phyloP scores from a whole-genome alignment of 345 rosid genomes.

The Camelina neglecta region DNA sequence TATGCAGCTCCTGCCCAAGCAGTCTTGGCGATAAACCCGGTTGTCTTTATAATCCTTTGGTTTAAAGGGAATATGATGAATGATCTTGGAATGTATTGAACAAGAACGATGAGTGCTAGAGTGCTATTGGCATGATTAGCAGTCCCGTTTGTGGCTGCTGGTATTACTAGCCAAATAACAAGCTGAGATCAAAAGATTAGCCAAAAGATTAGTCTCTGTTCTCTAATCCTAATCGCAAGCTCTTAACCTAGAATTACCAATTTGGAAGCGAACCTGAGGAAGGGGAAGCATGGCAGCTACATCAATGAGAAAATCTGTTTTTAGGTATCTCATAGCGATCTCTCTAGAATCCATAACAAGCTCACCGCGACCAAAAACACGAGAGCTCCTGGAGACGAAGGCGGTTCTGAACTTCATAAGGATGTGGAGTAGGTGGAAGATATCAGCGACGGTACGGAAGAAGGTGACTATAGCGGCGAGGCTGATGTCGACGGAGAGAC shows the following conservation, averaged over 20 bases:
- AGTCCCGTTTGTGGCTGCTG: conserved; percentile 55
- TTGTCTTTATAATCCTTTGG: conserved; percentile 67
- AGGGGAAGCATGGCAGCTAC: conserved; percentile 82
- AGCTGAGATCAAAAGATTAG: conserved; percentile 49
- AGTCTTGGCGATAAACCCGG: conserved; percentile 73
- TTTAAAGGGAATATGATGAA: conserved; percentile 80
- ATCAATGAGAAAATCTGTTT: conserved; percentile 73
- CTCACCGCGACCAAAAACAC: conserved; percentile 87
- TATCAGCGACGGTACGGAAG: conserved; percentile 68
- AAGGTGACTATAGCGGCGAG: conserved; percentile 66
- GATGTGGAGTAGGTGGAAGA: conserved; percentile 68
- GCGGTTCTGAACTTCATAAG: conserved; percentile 84
- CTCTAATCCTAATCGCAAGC: not conserved
- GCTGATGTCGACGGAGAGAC: conserved; percentile 53
- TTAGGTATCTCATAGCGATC: conserved; percentile 70
- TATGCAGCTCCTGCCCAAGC: conserved; percentile 93
- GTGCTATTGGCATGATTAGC: conserved; percentile 72
- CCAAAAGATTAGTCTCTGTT: not conserved
- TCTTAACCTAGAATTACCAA: not conserved
- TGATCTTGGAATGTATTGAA: conserved; percentile 79
- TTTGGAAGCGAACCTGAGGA: conserved; percentile 58
- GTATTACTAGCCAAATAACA: conserved; percentile 73
- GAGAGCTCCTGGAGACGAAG: conserved; percentile 71
- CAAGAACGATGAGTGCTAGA: conserved; percentile 67
- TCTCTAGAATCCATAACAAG: conserved; percentile 79